Evolutionary conservation across 306 rosid species (phyloP).

Genomic region (Echinosophora koreensis): DNA sequence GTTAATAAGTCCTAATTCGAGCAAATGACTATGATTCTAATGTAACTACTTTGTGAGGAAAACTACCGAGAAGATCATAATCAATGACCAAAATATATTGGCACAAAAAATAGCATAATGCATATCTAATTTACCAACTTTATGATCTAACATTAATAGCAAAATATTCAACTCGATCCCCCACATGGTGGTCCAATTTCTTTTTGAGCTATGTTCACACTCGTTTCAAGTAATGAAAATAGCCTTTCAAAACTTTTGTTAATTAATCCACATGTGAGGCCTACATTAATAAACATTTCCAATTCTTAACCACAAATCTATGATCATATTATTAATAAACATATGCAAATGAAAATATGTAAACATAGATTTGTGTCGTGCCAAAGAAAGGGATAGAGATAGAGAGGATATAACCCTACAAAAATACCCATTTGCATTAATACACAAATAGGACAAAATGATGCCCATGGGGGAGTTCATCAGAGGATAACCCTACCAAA

Average conservation of each 20-base stretch:
- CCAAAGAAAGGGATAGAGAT: neutral
- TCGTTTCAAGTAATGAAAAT: slow-evolving; percentile 19
- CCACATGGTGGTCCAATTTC: slow-evolving; percentile 56
- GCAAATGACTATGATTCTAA: slow-evolving; percentile 25
- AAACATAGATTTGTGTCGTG: slow-evolving; percentile 3
- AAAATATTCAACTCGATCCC: slow-evolving; percentile 27
- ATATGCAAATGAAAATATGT: neutral
- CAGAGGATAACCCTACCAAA: slow-evolving; percentile 38
- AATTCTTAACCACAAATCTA: slow-evolving; percentile 6
- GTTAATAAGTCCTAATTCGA: neutral
- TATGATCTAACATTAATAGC: neutral
- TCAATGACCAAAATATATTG: slow-evolving; percentile 1
- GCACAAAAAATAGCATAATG: neutral
- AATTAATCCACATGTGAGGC: neutral
- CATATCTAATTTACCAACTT: slow-evolving; percentile 10
- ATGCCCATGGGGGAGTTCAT: slow-evolving; percentile 16
- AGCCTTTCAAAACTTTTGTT: slow-evolving; percentile 22
- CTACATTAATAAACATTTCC: neutral
- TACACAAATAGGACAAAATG: slow-evolving; percentile 34
- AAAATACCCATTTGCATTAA: neutral
- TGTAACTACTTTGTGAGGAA: neutral
- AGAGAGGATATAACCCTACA: neutral
- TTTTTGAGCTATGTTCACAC: slow-evolving; percentile 22
- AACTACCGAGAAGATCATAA: slow-evolving; percentile 6
- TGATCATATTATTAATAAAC: neutral